phyloP scores from a whole-genome alignment of 768 basidiomycete genomes.

The Mycena vitilis region DNA sequence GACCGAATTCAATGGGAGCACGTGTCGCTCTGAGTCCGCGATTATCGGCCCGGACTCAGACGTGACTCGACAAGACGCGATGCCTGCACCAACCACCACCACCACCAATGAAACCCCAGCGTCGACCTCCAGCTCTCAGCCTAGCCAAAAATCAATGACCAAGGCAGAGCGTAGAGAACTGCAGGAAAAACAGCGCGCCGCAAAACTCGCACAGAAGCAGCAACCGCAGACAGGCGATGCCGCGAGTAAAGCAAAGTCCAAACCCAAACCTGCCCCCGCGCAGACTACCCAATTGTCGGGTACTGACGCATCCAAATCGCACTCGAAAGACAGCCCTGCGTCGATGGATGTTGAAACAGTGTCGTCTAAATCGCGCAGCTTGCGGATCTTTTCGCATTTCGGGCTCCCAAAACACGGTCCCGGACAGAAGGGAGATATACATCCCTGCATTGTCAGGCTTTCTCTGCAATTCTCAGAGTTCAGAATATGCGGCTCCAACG shows the following conservation, averaged over 20 bases:
- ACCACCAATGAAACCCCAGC: slow-evolving; percentile 23
- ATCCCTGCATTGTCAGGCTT: slow-evolving; percentile 87
- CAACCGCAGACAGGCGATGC: slow-evolving; percentile 36
- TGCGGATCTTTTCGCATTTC: slow-evolving; percentile 90
- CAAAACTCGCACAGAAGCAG: slow-evolving; percentile 67
- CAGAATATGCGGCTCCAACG: slow-evolving; percentile 94
- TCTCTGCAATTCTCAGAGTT: slow-evolving; percentile 93
- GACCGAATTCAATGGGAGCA: slow-evolving; percentile 5
- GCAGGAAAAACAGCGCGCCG: slow-evolving; percentile 84
- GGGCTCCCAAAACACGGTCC: slow-evolving; percentile 74
- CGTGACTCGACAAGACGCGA: slow-evolving; percentile 14
- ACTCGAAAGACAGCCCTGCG: slow-evolving; percentile 29
- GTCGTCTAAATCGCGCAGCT: slow-evolving; percentile 65
- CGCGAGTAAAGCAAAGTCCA: slow-evolving; percentile 29
- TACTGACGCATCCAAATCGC: slow-evolving; percentile 26
- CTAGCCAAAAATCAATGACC: slow-evolving; percentile 78
- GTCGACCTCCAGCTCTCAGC: slow-evolving; percentile 44
- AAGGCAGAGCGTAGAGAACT: slow-evolving; percentile 85
- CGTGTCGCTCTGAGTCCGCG: background rate
- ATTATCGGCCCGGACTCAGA: background rate
- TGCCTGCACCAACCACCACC: slow-evolving; percentile 15
- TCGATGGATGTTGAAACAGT: slow-evolving; percentile 48
- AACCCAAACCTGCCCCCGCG: slow-evolving; percentile 41
- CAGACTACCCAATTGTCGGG: slow-evolving; percentile 44
- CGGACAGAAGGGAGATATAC: slow-evolving; percentile 84